phyloP scores from a whole-genome alignment of 257 asterid genomes.

The Plectranthus barbatus region DNA sequence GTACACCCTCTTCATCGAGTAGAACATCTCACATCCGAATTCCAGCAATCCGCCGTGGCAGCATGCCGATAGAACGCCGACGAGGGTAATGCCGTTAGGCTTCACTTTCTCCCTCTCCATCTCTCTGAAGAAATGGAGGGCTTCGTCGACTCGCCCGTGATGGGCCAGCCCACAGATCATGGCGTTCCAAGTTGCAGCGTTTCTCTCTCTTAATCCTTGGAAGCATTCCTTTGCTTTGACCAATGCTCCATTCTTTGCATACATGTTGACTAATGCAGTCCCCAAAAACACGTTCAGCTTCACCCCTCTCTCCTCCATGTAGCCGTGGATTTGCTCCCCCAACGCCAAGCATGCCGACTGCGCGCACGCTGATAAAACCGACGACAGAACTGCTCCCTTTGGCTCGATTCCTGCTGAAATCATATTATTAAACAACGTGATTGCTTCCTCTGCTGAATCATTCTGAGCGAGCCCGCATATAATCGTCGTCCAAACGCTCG shows the following conservation, averaged over 20 bases:
- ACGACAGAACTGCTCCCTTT: conserved; percentile 45
- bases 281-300: conserved; percentile 66
- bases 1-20: conserved; percentile 46
- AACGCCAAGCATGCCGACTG: conserved; percentile 63
- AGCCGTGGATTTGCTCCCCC: conserved; percentile 57
- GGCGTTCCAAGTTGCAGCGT: conserved; percentile 77
- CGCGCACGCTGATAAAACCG: conserved; percentile 81
- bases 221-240: conserved; percentile 49
- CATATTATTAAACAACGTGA: conserved; percentile 52
- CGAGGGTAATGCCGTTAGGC: conserved; percentile 61
- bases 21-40: conserved; percentile 45
- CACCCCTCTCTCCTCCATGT: conserved; percentile 41
- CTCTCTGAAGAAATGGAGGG: conserved; percentile 37
- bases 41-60: conserved; percentile 72
- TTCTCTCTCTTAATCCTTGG: conserved; percentile 39
- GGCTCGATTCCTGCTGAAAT: conserved; percentile 46
- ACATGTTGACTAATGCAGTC: conserved; percentile 85
- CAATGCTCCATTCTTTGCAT: conserved; percentile 69
- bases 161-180: conserved; percentile 74
- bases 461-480: conserved; percentile 78
- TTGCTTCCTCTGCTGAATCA: conserved; percentile 35
- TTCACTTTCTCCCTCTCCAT: conserved; percentile 33
- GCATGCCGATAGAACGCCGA: conserved; percentile 78
- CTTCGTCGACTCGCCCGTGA: conserved; percentile 73
- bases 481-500: conserved; percentile 76